A percentile compares a stretch with the other conserved stretches of the same genome.
These are phyloP conservation scores for Rehmannia glutinosa DNA, from an alignment of 257 asterid genomes.

Conservation along the genomic window DNA sequence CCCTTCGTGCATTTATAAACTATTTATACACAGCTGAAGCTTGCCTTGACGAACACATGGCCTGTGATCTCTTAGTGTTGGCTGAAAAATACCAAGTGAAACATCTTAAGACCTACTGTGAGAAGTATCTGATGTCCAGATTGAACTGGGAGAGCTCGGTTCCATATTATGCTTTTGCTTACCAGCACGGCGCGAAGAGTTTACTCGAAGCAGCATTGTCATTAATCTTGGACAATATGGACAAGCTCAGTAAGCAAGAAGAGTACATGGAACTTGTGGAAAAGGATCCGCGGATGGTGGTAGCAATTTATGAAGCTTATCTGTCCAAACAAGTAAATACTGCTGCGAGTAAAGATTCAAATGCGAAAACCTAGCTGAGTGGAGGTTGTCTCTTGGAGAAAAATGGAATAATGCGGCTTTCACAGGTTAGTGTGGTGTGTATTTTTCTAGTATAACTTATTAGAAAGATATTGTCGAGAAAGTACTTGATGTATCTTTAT, in stretches of 20 bases:
- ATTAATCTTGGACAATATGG: conserved; percentile 69
- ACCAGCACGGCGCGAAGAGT: conserved; percentile 67
- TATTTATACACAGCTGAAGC: conserved; percentile 84
- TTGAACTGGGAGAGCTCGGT: conserved; percentile 77
- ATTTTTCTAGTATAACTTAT: no score
- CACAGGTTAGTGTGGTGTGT: background rate
- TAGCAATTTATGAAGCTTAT: conserved; percentile 73
- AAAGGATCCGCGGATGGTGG: conserved; percentile 78
- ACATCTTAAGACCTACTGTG: conserved; percentile 76
- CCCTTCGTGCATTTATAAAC: conserved; percentile 63
- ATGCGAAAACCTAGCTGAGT: conserved; percentile 22
- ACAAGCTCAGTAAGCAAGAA: conserved; percentile 60
- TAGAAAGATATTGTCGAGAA: no score
- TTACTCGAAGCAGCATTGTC: conserved; percentile 66
- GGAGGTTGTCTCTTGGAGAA: background rate
- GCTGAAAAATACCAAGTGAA: conserved; percentile 85
- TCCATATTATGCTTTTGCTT: conserved; percentile 66
- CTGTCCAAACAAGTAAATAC: conserved; percentile 77
- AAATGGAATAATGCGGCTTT: no score
- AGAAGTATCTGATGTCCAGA: conserved; percentile 64
- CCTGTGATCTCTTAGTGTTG: conserved; percentile 73
- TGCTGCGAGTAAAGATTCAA: conserved; percentile 52
- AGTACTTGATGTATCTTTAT: no score
- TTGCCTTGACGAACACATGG: conserved; percentile 66
- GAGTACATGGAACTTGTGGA: conserved; percentile 77